These are phyloP conservation scores for Dacryopinax primogenitus DNA, from an alignment of 768 basidiomycete genomes.

Conservation along the genomic window DNA sequence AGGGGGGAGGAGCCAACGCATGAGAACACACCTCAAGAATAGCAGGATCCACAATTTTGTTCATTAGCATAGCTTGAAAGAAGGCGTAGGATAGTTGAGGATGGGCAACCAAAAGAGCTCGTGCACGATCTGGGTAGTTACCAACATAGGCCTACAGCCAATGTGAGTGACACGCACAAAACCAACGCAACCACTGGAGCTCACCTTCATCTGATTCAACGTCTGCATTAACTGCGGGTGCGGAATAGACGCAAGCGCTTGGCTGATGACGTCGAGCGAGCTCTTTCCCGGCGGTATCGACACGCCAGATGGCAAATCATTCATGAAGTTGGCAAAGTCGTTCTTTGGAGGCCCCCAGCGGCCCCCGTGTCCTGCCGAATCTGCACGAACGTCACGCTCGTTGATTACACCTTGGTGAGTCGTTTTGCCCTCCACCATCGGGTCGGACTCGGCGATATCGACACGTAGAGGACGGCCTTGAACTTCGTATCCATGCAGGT, in stretches of 20 bases:
- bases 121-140: slow-evolving; percentile 81
- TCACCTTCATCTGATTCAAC: slow-evolving; percentile 94
- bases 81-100: slow-evolving; percentile 94
- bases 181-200: slow-evolving; percentile 16
- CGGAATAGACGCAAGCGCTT: slow-evolving; percentile 70
- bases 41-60: slow-evolving; percentile 82
- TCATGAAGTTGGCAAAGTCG: slow-evolving; percentile 35
- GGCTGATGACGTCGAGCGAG: slow-evolving; percentile 70
- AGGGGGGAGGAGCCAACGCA: slow-evolving; percentile 14
- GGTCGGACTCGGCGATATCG: slow-evolving; percentile 86
- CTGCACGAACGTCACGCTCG: not conserved
- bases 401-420: slow-evolving; percentile 59
- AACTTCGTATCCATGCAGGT: slow-evolving; percentile 83
- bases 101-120: slow-evolving; percentile 59
- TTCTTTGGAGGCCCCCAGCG: slow-evolving; percentile 4
- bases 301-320: slow-evolving; percentile 60
- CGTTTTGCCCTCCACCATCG: slow-evolving; percentile 81
- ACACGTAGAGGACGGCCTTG: slow-evolving; percentile 87
- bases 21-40: slow-evolving; percentile 54
- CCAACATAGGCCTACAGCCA: slow-evolving; percentile 69
- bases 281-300: slow-evolving; percentile 57
- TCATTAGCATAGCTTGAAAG: slow-evolving; percentile 84
- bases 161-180: not conserved
- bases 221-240: slow-evolving; percentile 83
- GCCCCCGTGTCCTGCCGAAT: slow-evolving; percentile 11